Conservation (phyloP, 306 rosid genomes). For the Quercus cerris region DNA sequence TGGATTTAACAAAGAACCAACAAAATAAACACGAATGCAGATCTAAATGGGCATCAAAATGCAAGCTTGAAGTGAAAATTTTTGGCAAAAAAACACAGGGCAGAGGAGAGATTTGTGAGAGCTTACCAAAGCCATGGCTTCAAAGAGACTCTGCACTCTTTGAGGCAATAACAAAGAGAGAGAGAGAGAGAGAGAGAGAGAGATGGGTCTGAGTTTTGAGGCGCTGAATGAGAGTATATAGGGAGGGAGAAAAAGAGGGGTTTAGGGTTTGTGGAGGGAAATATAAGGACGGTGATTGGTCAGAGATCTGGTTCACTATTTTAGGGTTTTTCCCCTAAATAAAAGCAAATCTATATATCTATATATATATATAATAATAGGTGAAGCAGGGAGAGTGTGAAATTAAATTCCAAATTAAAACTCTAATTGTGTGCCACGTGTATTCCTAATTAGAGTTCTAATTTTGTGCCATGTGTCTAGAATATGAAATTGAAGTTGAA, state of each 20-base stretch:
- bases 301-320: neutral
- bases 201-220: too few species aligned
- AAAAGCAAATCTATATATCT: too few species aligned
- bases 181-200: neutral
- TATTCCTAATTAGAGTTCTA: too few species aligned
- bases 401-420: too few species aligned
- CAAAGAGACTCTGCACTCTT: neutral
- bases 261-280: conserved; percentile 25
- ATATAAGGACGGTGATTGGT: neutral
- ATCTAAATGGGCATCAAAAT: neutral
- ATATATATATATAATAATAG: too few species aligned
- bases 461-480: too few species aligned
- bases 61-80: neutral
- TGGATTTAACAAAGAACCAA: neutral
- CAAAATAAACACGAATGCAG: neutral
- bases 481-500: too few species aligned
- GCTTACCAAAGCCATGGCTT: conserved; percentile 39
- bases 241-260: neutral
- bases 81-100: too few species aligned
- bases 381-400: too few species aligned
- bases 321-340: neutral
- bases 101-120: neutral
- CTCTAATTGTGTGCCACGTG: too few species aligned
- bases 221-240: neutral
- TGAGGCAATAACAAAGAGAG: neutral